phyloP scores from a whole-genome alignment of 805 yeast species.

The Yarrowia hollandica region DNA sequence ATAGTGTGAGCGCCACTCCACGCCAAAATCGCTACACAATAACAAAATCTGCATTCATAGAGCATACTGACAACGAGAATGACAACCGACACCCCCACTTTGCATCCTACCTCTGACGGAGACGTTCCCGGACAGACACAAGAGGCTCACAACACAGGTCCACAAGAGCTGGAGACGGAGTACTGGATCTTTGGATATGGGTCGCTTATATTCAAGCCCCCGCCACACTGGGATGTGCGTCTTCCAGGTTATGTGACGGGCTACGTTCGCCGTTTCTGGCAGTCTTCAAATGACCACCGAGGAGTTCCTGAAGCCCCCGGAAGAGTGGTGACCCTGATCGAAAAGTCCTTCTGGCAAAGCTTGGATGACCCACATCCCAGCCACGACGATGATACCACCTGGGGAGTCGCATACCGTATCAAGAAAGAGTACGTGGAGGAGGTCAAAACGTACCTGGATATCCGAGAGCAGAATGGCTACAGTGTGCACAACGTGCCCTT shows the following conservation, averaged over 20 bases:
- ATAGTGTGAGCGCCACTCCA: constrained; percentile 10
- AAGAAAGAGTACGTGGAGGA: constrained; percentile 60
- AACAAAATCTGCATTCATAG: neutral
- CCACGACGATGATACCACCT: constrained; percentile 45
- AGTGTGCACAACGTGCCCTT: constrained; percentile 67
- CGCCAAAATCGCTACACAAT: neutral
- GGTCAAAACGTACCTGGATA: constrained; percentile 70
- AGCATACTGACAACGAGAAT: neutral
- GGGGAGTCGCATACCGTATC: constrained; percentile 85
- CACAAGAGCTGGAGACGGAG: constrained; percentile 30
- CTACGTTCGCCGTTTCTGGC: constrained; percentile 85
- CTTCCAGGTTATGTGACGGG: constrained; percentile 77
- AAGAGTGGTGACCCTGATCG: constrained; percentile 78
- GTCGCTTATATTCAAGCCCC: constrained; percentile 85
- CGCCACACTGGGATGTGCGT: constrained; percentile 62
- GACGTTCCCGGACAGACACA: constrained; percentile 2
- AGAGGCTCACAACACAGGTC: neutral
- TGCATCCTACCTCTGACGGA: neutral
- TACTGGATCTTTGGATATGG: constrained; percentile 89
- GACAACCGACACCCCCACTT: neutral
- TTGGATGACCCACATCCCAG: constrained; percentile 45
- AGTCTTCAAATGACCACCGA: constrained; percentile 82
- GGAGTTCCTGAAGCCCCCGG: constrained; percentile 90
- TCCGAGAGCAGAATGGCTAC: constrained; percentile 89
- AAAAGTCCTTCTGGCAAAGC: constrained; percentile 55